Percentiles rank a stretch among this genome's conserved stretches.
phyloP scores from a whole-genome alignment of 768 basidiomycete genomes.

The Termitomyces sp. region DNA sequence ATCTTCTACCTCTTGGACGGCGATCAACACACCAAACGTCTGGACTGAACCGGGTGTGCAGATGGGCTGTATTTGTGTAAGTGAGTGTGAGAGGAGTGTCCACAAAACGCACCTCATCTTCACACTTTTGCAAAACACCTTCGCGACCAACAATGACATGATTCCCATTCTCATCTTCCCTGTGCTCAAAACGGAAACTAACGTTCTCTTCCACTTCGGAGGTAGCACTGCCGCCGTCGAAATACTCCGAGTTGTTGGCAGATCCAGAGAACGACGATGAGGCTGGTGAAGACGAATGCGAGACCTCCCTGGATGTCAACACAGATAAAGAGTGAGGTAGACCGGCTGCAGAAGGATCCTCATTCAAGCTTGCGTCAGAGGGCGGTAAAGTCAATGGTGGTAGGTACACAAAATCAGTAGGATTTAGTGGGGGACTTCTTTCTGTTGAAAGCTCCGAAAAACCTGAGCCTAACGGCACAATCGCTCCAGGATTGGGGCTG shows the following conservation, averaged over 20 bases:
- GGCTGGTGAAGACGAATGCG: neutral
- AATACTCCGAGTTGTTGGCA: slow-evolving; percentile 7
- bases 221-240: slow-evolving; percentile 7
- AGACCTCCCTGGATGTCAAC: neutral
- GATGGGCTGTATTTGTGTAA: slow-evolving; percentile 53
- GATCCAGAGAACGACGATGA: neutral
- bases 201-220: slow-evolving; percentile 32
- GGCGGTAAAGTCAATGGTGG: slow-evolving; percentile 26
- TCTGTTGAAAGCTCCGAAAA: neutral
- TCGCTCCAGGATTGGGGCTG: neutral
- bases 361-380: neutral
- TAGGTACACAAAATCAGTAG: slow-evolving; percentile 40
- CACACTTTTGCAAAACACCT: slow-evolving; percentile 60
- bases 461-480: neutral
- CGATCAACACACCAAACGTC: slow-evolving; percentile 78
- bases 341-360: neutral
- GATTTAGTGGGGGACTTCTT: slow-evolving; percentile 28
- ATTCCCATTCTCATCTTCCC: slow-evolving; percentile 60
- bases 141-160: slow-evolving; percentile 70
- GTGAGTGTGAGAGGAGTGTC: neutral
- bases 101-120: slow-evolving; percentile 58
- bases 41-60: slow-evolving; percentile 79
- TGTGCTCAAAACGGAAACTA: slow-evolving; percentile 64
- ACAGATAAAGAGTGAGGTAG: neutral
- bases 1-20: slow-evolving; percentile 57